Percentiles rank a stretch among this genome's conserved stretches.
These are phyloP conservation scores for Hippophae gyantsensis DNA, from an alignment of 306 rosid genomes.

Conservation along the genomic window DNA sequence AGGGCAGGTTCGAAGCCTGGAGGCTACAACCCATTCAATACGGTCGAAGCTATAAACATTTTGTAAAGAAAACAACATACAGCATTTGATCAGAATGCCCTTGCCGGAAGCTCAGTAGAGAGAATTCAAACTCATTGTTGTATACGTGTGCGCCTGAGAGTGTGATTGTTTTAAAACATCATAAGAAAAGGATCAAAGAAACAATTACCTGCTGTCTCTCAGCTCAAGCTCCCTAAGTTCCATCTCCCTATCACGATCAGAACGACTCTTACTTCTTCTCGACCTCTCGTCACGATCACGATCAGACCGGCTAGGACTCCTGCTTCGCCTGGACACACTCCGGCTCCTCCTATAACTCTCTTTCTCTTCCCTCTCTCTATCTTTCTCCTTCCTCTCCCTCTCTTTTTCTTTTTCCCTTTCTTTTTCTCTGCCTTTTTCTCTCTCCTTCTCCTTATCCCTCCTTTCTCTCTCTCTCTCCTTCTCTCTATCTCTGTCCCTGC, in stretches of 20 bases:
- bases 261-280: conserved; percentile 30
- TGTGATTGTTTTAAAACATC: neutral
- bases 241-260: conserved; percentile 34
- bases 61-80: too few species aligned
- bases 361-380: conserved; percentile 24
- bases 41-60: too few species aligned
- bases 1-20: too few species aligned
- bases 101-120: too few species aligned
- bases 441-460: conserved; percentile 15
- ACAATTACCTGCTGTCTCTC: conserved; percentile 59
- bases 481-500: conserved; percentile 10
- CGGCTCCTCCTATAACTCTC: conserved; percentile 48
- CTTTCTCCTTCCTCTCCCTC: conserved; percentile 21
- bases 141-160: too few species aligned
- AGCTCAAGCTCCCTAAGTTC: conserved; percentile 38
- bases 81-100: too few species aligned
- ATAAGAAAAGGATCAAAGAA: neutral
- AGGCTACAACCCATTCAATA: too few species aligned
- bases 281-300: conserved; percentile 34
- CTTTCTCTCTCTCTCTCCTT: neutral
- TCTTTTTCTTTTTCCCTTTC: conserved; percentile 25
- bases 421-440: conserved; percentile 35
- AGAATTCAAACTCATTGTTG: too few species aligned
- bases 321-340: conserved; percentile 31
- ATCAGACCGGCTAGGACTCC: conserved; percentile 25